A percentile compares a stretch with the other conserved stretches of the same genome.
These are phyloP conservation scores for Yamadazyma scolyti DNA, from an alignment of 805 yeast species.

Conservation along the genomic window DNA sequence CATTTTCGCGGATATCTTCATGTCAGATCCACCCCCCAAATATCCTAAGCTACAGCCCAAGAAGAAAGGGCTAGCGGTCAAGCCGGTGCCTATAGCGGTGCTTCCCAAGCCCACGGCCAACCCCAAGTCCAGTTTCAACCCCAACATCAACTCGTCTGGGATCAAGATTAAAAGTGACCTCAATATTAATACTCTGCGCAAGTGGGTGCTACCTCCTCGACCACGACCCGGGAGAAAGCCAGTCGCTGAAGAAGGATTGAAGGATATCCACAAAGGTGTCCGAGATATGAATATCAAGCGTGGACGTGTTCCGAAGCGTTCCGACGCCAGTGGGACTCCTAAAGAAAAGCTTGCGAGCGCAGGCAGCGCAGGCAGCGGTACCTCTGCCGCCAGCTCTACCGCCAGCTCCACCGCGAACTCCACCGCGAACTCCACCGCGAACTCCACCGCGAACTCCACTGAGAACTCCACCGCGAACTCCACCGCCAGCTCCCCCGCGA, in stretches of 20 bases:
- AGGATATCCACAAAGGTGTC: slow-evolving; percentile 5
- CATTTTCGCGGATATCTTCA: too few species aligned
- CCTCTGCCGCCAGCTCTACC: too few species aligned
- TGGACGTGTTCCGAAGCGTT: too few species aligned
- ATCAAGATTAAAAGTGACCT: slow-evolving; percentile 19
- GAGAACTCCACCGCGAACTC: not conserved
- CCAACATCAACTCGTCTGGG: slow-evolving; percentile 14
- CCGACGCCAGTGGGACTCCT: too few species aligned
- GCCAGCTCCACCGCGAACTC: too few species aligned
- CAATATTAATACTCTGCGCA: slow-evolving; percentile 35
- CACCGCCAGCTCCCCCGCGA: not conserved
- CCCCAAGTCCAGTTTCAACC: slow-evolving; percentile 16
- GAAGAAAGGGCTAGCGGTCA: slow-evolving; percentile 7
- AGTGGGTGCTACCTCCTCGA: slow-evolving; percentile 55
- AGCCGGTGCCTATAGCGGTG: slow-evolving; percentile 30
- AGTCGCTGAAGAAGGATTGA: slow-evolving; percentile 3
- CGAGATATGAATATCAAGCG: slow-evolving; percentile 4
- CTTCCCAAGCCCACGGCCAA: slow-evolving; percentile 22
- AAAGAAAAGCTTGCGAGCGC: too few species aligned
- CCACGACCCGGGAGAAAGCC: slow-evolving; percentile 54
- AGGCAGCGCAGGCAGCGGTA: too few species aligned
- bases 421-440: too few species aligned
- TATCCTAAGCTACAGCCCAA: slow-evolving; percentile 24
- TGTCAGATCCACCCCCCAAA: too few species aligned
- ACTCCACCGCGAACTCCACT: too few species aligned